These are phyloP conservation scores for Eucommia ulmoides DNA, from an alignment of 257 asterid genomes.

Conservation along the genomic window DNA sequence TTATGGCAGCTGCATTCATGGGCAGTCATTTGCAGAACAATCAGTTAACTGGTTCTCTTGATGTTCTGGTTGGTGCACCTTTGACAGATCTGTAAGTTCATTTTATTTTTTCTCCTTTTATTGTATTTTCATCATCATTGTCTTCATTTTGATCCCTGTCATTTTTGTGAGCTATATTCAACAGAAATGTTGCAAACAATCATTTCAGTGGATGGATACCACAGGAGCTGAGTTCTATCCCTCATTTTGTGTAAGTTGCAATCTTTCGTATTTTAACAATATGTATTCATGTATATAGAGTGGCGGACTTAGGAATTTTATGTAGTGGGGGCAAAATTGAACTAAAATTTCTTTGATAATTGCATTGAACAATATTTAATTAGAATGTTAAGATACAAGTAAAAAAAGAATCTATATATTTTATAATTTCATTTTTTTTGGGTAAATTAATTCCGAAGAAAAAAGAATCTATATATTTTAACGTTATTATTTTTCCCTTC, in stretches of 20 bases:
- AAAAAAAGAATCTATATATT: too few species aligned
- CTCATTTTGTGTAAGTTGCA: conserved; percentile 63
- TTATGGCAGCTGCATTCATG: conserved; percentile 13
- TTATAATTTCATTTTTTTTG: too few species aligned
- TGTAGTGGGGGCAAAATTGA: too few species aligned
- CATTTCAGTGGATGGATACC: conserved; percentile 93
- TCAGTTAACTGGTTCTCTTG: conserved; percentile 71
- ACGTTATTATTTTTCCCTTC: too few species aligned
- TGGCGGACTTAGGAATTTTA: too few species aligned
- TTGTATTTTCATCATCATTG: too few species aligned
- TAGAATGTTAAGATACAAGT: too few species aligned
- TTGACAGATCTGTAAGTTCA: conserved; percentile 66
- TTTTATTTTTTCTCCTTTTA: background rate
- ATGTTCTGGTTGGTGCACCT: conserved; percentile 60
- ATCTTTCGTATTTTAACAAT: conserved; percentile 2
- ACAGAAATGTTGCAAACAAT: conserved; percentile 93
- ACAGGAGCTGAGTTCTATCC: conserved; percentile 50
- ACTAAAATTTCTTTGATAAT: too few species aligned
- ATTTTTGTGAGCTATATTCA: conserved; percentile 8
- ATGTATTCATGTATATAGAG: conserved; percentile 3
- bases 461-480: too few species aligned
- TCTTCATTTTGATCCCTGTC: background rate
- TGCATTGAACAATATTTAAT: too few species aligned
- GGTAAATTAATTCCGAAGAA: too few species aligned
- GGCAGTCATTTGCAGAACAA: conserved; percentile 72